Evolutionary conservation across 2,329 filamentous ascomycete species (phyloP).

Genomic region (Zymoseptoria ardabiliae): DNA sequence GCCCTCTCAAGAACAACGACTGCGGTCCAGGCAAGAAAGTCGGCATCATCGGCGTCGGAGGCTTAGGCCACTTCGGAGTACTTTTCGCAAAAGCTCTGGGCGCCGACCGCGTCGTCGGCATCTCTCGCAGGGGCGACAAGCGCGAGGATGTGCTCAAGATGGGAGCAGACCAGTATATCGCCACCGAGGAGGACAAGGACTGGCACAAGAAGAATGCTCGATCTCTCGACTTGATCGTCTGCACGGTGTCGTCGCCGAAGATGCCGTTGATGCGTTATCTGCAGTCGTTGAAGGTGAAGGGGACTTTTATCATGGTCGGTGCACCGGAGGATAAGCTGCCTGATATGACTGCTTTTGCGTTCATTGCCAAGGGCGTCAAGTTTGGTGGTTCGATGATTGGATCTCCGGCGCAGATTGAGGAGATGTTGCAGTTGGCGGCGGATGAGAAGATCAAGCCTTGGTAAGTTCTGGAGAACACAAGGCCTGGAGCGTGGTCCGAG

Average conservation of each 20-base stretch:
- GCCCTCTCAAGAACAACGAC: constrained; percentile 59
- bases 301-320: constrained; percentile 59
- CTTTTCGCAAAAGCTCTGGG: constrained; percentile 64
- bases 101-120: constrained; percentile 57
- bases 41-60: constrained; percentile 65
- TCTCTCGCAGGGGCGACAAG: constrained; percentile 55
- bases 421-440: constrained; percentile 55
- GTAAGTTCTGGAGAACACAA: constrained; percentile 13
- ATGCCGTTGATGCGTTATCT: constrained; percentile 61
- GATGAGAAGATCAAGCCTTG: constrained; percentile 53
- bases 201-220: constrained; percentile 51
- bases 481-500: background rate
- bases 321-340: constrained; percentile 53
- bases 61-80: constrained; percentile 61
- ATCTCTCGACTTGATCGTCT: constrained; percentile 53
- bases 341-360: constrained; percentile 48
- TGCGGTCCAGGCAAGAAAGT: constrained; percentile 64
- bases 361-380: constrained; percentile 50
- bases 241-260: constrained; percentile 49
- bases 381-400: constrained; percentile 44
- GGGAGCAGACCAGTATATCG: constrained; percentile 53
- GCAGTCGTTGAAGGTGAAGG: constrained; percentile 50
- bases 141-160: constrained; percentile 53
- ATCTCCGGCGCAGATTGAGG: constrained; percentile 50
- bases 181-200: constrained; percentile 50